Base-by-base conservation (phyloP, 2,329 filamentous ascomycete genomes). In the Diaporthe aspalathi region DNA sequence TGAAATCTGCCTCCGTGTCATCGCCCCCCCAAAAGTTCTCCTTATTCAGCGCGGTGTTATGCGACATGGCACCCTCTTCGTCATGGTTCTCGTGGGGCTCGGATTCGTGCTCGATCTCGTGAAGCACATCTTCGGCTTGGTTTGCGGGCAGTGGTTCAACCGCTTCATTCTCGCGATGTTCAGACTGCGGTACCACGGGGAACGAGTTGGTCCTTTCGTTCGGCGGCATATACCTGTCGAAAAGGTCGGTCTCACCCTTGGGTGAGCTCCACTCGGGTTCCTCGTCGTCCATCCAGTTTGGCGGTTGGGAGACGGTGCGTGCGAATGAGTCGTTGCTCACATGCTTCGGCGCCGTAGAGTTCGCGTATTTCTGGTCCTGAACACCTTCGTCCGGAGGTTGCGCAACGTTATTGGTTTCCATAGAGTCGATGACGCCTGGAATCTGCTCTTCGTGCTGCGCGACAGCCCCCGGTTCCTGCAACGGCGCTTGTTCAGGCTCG, bases 201-300 rank as follows among this genome's bases (percentile, higher is more conserved):
- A 92, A 92, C 0, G 90, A 91, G 76, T 92, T 92, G 50, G 88
- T 88, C 76, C 88, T 83, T 68, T 90, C 86, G 63, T 81, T 85
- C 3, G 85, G 82, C 11, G 87, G 81, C 87, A 91, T 89, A 74
- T 88, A 88, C 72, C 86, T 87, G 24, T 68, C 60, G 80, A 90
- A 91, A 3, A 86, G 86, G 70, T 91, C 88, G 1, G 85, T 85
- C 67, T 88, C 84, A 38, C 84, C 83, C 68, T 84, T 84, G 16
- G 35, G 35, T 1, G 89, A 76, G 63, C 81, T 86, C 86, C 87
- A 90, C 73, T 91, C 89, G n/a, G 80, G 77, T 27, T 90, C 88
- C 68, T 87, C 89, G 49, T 89, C 87, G 53, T 85, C 85, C 70
- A 84, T 84, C 81, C 88, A 90, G 77, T 83, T 90, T 29, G 90